A percentile compares a stretch with the other conserved stretches of the same genome.
Evolutionary conservation across 306 rosid genomes (phyloP).

Genomic region (Trichosanthes truncata): DNA sequence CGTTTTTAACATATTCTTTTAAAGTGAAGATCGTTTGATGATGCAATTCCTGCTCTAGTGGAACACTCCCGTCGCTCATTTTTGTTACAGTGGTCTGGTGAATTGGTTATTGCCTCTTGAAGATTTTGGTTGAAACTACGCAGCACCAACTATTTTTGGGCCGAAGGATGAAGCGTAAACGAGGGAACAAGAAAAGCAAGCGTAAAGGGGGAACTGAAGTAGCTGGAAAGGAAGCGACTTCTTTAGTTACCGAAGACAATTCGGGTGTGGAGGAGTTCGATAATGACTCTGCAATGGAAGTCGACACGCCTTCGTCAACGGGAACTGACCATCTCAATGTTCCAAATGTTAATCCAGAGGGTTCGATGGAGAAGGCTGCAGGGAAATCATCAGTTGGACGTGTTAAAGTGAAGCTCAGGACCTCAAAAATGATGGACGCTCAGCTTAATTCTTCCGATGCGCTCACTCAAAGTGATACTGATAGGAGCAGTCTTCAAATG

Average conservation of each 20-base stretch:
- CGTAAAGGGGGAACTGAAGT: conserved; percentile 26
- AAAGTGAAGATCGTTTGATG: neutral
- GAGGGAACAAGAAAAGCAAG: conserved; percentile 72
- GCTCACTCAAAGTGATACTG: conserved; percentile 74
- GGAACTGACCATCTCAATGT: conserved; percentile 68
- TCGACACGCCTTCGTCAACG: conserved; percentile 66
- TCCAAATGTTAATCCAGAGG: conserved; percentile 56
- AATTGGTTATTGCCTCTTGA: neutral
- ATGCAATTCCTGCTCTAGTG: neutral
- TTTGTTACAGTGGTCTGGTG: neutral
- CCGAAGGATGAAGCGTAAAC: conserved; percentile 74
- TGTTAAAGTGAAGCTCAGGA: conserved; percentile 81
- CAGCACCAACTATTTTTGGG: neutral
- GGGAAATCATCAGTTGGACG: conserved; percentile 57
- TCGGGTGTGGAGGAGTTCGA: conserved; percentile 42
- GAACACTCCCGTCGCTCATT: neutral
- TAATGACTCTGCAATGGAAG: conserved; percentile 62
- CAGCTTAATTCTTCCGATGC: conserved; percentile 67
- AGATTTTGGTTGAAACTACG: neutral
- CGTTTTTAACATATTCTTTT: neutral
- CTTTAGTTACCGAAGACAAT: conserved; percentile 25
- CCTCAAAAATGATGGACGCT: conserved; percentile 49
- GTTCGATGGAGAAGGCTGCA: conserved; percentile 36
- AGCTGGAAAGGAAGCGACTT: conserved; percentile 14
- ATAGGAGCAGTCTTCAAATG: conserved; percentile 64